Base-by-base conservation (phyloP, 75 land plant genomes). In the Sequoia sempervirens region DNA sequence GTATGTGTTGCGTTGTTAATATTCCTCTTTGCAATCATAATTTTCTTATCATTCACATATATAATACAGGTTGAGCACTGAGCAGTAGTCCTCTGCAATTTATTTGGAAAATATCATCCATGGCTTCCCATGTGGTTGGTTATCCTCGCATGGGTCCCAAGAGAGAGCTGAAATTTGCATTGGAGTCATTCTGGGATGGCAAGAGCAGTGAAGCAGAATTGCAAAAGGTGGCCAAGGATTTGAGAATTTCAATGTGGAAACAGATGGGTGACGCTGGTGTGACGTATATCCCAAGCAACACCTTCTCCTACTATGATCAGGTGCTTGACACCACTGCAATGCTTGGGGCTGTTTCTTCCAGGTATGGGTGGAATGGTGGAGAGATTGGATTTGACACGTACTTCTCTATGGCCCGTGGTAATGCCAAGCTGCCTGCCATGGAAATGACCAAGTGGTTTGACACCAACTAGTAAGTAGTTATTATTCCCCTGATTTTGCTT, bases 361-460 rank as follows among this genome's bases (percentile, higher is more conserved):
- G 96, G 47, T 94, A 94, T 83, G 87, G 82, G 20, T 94, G 94
- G 94, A 75, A 85, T 50, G 94, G 96, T 83, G 93, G 94, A 43
- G 94, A 92, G 83, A 89, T 94, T 82, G 96, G 88, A 7, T 92
- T 93, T 61, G 96, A 88, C 46, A 86, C 84, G 14, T 94, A 90
- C 87, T 94, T 94, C 87, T 94, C 96, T n/a, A 94, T 94, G 94
- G 95, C 94, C 38, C 90, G 95, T 82, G 95, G 95, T 38, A 94
- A 94, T 90, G 92, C 94, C 56, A 86, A 90, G 82, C 80, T 88
- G 11, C 94, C 96, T 78, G 96, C 96, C 54, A 94, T 94, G 96
- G 96, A 94, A 86, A 94, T 94, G 96, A 94, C 96, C 86, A 94
- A 94, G 89, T 94, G 96, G 96, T 94, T 94, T 85, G 96, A 94